Evolutionary conservation across 139 green algal genomes (phyloP), one percentile per base, ranked within the genome.

Genomic region (Micractinium conductrix): DNA sequence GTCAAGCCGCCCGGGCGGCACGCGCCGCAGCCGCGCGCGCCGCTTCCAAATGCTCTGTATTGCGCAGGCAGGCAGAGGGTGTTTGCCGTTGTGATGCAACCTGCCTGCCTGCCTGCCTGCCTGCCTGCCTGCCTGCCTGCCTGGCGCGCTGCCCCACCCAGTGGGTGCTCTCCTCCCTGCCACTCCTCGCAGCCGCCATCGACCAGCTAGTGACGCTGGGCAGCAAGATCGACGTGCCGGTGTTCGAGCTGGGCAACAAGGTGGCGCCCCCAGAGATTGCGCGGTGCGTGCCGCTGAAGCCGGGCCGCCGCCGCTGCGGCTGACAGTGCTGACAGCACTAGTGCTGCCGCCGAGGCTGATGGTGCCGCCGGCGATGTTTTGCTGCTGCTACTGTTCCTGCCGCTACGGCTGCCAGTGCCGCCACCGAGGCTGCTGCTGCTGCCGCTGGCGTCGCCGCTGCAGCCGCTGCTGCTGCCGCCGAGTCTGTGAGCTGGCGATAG

Each of bases 191-290:
- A 82, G 76, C 76, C 17, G 96, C 97, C 75, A 98, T 99, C 70
- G 97, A 99, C 79, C 97, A 99, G 93, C 91, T 99, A 53, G 90
- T 96, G 10, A 96, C 91, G 58, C 89, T 98, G 67, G 96, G 96
- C n/a, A 35, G 86, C 35, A 88, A 90, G 45, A 92, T 99, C 38
- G 91, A 95, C 14, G 94, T 99, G 85, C 92, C 92, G 0, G 97
- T 99, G 69, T 99, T 98, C 85, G 91, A 97, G 84, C 78, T 97
- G 89, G 96, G 95, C 12, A 94, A 81, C 1, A 53, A 88, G 17
- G 92, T 91, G 19, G 55, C 71, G 63, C 91, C 91, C 9, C 63
- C 85, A 0, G 89, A 91, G 37, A 93, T 93, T 70, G 91, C 91
- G 28, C 74, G 85, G 79, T 85, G 55, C 37, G 80, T n/a, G n/a